A percentile compares a stretch with the other conserved stretches of the same genome.
phyloP scores from a whole-genome alignment of 2,329 filamentous ascomycete genomes.

The Neonectria hederae region DNA sequence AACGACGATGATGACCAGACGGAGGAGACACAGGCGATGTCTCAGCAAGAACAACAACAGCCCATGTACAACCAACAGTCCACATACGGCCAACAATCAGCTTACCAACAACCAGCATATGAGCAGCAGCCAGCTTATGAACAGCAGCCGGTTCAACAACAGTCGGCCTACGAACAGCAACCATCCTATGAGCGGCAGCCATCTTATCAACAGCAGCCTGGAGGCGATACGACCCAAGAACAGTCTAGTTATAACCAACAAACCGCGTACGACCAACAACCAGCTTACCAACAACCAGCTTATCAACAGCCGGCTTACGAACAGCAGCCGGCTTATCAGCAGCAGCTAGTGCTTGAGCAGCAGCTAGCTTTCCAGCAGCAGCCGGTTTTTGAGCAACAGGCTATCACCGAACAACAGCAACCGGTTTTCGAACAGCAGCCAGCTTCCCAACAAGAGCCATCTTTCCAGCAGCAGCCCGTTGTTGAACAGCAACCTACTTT shows the following conservation, averaged over 20 bases:
- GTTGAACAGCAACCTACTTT: not conserved
- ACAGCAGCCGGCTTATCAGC: constrained; percentile 16
- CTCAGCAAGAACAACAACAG: constrained; percentile 24
- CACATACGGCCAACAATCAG: not conserved
- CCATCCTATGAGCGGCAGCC: not conserved
- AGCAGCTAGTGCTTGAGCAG: constrained; percentile 4
- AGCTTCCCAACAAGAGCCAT: not conserved
- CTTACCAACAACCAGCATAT: not conserved
- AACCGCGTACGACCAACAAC: not conserved
- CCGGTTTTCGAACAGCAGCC: not conserved
- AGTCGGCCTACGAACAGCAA: constrained; percentile 25
- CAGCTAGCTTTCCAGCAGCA: not conserved
- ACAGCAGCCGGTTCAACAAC: not conserved
- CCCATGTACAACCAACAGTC: not conserved
- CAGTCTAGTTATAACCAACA: not conserved
- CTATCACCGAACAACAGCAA: not conserved
- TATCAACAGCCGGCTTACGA: constrained; percentile 20
- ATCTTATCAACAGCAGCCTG: constrained; percentile 15
- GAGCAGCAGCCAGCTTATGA: not conserved
- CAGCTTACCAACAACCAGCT: no score
- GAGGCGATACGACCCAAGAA: not conserved
- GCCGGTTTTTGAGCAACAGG: not conserved
- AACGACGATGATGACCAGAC: constrained; percentile 5
- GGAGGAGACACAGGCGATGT: not conserved
- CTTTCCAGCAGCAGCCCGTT: constrained; percentile 2